Evolutionary conservation across 495 filamentous ascomycete species (phyloP).

Genomic region (Aspergillus bertholletiae): DNA sequence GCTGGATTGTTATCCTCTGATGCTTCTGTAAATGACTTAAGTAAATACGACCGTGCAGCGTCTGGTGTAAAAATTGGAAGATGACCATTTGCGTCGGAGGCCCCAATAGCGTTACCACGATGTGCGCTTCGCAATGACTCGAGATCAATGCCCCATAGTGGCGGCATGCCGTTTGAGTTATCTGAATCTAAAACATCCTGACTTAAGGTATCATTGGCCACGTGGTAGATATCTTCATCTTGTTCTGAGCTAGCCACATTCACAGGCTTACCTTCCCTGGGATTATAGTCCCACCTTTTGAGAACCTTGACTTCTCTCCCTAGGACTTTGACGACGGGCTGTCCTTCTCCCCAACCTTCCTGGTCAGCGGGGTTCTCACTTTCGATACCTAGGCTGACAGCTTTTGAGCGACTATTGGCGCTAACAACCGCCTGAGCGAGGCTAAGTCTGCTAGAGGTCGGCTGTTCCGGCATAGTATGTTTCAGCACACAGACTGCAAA

Average conservation of each 20-base stretch:
- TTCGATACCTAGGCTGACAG: slow-evolving; percentile 68
- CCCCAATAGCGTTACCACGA: neutral
- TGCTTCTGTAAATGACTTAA: slow-evolving; percentile 27
- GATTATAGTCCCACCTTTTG: slow-evolving; percentile 73
- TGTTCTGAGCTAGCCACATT: slow-evolving; percentile 2
- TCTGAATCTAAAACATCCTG: slow-evolving; percentile 8
- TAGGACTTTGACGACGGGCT: slow-evolving; percentile 66
- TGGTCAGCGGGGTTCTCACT: slow-evolving; percentile 63
- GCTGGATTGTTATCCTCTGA: neutral
- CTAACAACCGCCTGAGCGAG: slow-evolving; percentile 77
- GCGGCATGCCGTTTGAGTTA: slow-evolving; percentile 26
- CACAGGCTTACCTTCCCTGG: slow-evolving; percentile 43
- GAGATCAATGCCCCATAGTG: slow-evolving; percentile 77
- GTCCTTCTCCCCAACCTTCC: slow-evolving; percentile 71
- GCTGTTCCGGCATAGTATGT: slow-evolving; percentile 79
- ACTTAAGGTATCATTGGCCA: slow-evolving; percentile 13
- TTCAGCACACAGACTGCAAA: slow-evolving; percentile 71
- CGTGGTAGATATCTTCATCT: slow-evolving; percentile 1
- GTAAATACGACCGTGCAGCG: slow-evolving; percentile 43
- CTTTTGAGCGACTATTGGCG: slow-evolving; percentile 70
- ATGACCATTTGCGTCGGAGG: slow-evolving; percentile 12
- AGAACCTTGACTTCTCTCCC: slow-evolving; percentile 69
- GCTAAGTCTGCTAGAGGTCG: slow-evolving; percentile 74
- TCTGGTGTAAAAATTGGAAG: slow-evolving; percentile 69
- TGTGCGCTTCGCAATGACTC: slow-evolving; percentile 55